phyloP scores from a whole-genome alignment of 495 filamentous ascomycete species.

The Amorphotheca resinae region DNA sequence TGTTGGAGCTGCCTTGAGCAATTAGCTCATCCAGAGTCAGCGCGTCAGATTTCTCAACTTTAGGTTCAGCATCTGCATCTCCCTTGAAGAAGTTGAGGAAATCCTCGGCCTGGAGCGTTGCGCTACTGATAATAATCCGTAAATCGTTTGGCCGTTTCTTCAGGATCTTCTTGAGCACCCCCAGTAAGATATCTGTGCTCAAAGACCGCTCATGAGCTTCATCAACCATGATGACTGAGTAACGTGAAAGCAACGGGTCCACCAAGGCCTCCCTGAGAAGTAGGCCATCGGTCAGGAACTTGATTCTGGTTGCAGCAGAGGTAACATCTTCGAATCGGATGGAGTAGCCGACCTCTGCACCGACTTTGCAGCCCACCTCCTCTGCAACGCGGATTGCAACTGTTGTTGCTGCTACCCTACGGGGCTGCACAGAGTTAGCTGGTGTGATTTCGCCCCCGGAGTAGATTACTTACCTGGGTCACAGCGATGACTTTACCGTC shows the following conservation, averaged over 20 bases:
- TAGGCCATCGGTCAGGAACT: slow-evolving; percentile 93
- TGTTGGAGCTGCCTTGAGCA: slow-evolving; percentile 17
- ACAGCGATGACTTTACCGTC: slow-evolving; percentile 72
- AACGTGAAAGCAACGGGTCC: slow-evolving; percentile 82
- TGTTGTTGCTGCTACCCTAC: slow-evolving; percentile 84
- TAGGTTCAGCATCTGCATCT: slow-evolving; percentile 25
- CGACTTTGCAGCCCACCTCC: slow-evolving; percentile 81
- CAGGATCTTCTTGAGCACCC: slow-evolving; percentile 86
- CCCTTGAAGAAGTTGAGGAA: slow-evolving; percentile 72
- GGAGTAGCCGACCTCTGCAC: slow-evolving; percentile 92
- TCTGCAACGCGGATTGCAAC: slow-evolving; percentile 86
- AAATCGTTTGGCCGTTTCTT: slow-evolving; percentile 65
- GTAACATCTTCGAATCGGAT: slow-evolving; percentile 95
- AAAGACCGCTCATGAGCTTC: slow-evolving; percentile 95
- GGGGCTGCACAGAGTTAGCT: slow-evolving; percentile 45
- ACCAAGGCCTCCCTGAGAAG: slow-evolving; percentile 88
- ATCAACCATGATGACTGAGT: slow-evolving; percentile 97
- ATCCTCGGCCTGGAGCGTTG: slow-evolving; percentile 83
- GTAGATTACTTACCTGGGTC: slow-evolving; percentile 59
- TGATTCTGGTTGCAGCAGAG: slow-evolving; percentile 78
- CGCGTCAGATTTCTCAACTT: slow-evolving; percentile 12
- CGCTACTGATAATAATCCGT: slow-evolving; percentile 84
- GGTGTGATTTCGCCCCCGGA: background rate
- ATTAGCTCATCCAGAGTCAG: slow-evolving; percentile 19
- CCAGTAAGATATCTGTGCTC: slow-evolving; percentile 86